Evolutionary conservation across 805 yeast species (phyloP).

Genomic region (Schwanniomyces polymorphus): DNA sequence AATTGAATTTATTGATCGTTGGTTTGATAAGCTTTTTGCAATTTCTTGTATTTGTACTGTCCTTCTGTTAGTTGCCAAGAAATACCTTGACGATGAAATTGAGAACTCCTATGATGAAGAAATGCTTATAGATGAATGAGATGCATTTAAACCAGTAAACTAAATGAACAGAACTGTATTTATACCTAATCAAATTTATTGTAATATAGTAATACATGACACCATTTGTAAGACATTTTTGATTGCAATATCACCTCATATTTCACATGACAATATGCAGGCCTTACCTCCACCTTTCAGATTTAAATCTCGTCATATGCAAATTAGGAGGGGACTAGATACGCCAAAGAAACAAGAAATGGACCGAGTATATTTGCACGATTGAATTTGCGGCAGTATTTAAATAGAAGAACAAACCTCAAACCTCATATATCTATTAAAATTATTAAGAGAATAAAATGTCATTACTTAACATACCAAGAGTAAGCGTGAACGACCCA

Average conservation of each 20-base stretch:
- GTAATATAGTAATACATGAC: neutral
- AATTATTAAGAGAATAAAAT: slow-evolving; percentile 6
- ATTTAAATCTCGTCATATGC: neutral
- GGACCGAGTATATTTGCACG: too few species aligned
- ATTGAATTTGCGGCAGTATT: too few species aligned
- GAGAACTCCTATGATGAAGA: slow-evolving; percentile 34
- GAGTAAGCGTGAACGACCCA: slow-evolving; percentile 34
- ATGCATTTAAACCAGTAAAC: slow-evolving; percentile 3
- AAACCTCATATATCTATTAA: too few species aligned
- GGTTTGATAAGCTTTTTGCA: slow-evolving; percentile 55
- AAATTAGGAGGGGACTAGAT: neutral
- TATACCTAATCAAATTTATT: neutral
- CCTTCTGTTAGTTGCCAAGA: slow-evolving; percentile 20
- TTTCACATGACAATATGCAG: too few species aligned
- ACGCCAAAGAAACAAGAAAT: too few species aligned
- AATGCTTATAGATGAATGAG: slow-evolving; percentile 24
- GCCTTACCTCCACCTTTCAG: too few species aligned
- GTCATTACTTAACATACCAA: slow-evolving; percentile 26
- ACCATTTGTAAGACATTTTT: too few species aligned
- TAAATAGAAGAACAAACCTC: too few species aligned
- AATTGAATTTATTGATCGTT: slow-evolving; percentile 47
- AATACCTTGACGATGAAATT: slow-evolving; percentile 12
- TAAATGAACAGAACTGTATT: neutral
- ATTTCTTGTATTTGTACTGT: slow-evolving; percentile 38
- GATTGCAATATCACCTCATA: too few species aligned